Evolutionary conservation across 495 filamentous ascomycete species (phyloP).

Genomic region (Aspergillus mulundensis): DNA sequence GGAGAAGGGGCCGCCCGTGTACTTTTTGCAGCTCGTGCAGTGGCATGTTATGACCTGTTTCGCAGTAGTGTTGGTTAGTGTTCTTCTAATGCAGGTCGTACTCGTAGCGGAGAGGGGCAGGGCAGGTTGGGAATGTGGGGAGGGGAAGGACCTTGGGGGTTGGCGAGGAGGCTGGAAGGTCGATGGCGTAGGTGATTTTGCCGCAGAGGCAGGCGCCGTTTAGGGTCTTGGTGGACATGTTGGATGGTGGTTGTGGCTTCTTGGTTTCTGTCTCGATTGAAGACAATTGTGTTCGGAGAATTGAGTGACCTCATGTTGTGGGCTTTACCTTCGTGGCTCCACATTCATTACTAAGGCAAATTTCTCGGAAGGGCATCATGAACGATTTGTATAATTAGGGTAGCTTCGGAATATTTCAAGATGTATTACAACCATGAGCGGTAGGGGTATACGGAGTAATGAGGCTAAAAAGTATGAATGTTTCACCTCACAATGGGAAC

Average conservation of each 20-base stretch:
- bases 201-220: slow-evolving; percentile 27
- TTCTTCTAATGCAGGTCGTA: no score
- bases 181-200: slow-evolving; percentile 24
- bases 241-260: neutral
- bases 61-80: neutral
- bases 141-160: slow-evolving; percentile 18
- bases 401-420: no score
- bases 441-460: no score
- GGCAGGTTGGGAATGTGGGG: neutral
- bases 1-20: slow-evolving; percentile 28
- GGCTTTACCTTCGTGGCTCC: neutral
- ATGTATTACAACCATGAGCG: no score
- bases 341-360: neutral
- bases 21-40: slow-evolving; percentile 31
- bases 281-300: neutral
- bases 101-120: neutral
- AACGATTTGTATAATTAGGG: no score
- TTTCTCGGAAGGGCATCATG: no score
- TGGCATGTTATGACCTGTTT: slow-evolving; percentile 27
- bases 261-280: neutral
- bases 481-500: slow-evolving; percentile 11
- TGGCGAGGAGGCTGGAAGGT: slow-evolving; percentile 17
- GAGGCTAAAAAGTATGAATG: no score
- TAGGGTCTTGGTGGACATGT: slow-evolving; percentile 12
- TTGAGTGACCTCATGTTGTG: neutral